phyloP scores from a whole-genome alignment of 176 grass and related monocot species.

The Bolboschoenus planiculmis region DNA sequence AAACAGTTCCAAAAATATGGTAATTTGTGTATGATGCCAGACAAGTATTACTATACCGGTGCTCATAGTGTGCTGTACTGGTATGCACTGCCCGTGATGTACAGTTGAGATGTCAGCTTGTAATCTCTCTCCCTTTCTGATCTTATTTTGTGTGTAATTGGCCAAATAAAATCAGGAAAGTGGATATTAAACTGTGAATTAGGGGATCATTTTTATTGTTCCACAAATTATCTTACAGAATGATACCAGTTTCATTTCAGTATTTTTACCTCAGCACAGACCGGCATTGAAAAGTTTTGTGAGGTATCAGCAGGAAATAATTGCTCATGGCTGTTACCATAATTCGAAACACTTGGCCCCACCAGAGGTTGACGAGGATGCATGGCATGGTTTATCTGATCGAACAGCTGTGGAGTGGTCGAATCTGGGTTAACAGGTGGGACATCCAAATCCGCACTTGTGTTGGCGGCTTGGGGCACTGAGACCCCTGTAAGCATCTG shows the following conservation, averaged over 20 bases:
- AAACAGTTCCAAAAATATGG: neutral
- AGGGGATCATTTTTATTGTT: neutral
- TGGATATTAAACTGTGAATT: neutral
- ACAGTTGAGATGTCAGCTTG: neutral
- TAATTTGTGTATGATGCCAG: neutral
- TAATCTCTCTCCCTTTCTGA: neutral
- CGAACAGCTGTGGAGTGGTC: conserved; percentile 42
- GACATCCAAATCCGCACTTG: conserved; percentile 32
- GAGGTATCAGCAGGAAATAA: conserved; percentile 40
- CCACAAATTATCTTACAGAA: neutral
- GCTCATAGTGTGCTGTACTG: neutral
- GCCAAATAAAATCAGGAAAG: neutral
- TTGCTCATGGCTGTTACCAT: conserved; percentile 31
- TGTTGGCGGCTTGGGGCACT: conserved; percentile 28
- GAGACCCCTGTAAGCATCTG: conserved; percentile 64
- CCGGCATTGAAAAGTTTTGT: conserved; percentile 57
- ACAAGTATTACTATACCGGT: neutral
- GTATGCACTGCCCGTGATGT: neutral
- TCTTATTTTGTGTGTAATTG: neutral
- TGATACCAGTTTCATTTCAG: neutral
- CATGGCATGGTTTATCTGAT: conserved; percentile 31
- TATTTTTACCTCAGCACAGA: conserved; percentile 57
- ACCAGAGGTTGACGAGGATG: conserved; percentile 36
- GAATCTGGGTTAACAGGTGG: conserved; percentile 56
- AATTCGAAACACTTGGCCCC: conserved; percentile 37